These are phyloP conservation scores for Circinella minor DNA, from an alignment of 371 early-diverging fungal genomes.

Conservation along the genomic window DNA sequence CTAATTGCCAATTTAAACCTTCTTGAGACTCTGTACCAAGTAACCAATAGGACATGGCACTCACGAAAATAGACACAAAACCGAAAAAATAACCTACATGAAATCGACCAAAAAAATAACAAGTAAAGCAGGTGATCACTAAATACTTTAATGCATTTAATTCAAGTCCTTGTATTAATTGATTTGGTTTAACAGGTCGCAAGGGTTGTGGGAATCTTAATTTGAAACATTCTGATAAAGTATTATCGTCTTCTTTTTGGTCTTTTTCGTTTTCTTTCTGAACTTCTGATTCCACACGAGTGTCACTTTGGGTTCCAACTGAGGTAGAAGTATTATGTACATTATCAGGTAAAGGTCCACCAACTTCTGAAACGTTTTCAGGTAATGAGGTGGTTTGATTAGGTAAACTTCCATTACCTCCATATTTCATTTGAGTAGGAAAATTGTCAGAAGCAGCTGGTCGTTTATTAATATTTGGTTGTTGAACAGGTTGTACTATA, in stretches of 20 bases:
- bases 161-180: constrained; percentile 20
- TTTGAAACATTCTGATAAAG: constrained; percentile 16
- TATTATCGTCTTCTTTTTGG: constrained; percentile 2
- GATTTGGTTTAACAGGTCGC: constrained; percentile 21
- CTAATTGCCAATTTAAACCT: constrained; percentile 35
- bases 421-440: neutral
- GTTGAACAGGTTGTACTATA: too few relatives aligned
- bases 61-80: constrained; percentile 9
- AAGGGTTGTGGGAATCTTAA: constrained; percentile 23
- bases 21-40: constrained; percentile 24
- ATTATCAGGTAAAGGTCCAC: neutral
- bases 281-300: neutral
- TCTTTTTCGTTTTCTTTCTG: neutral
- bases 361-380: neutral
- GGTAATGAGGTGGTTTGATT: neutral
- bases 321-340: neutral
- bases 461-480: neutral
- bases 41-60: constrained; percentile 25
- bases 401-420: neutral
- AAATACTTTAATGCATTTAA: constrained; percentile 30
- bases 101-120: constrained; percentile 29
- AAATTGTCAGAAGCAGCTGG: neutral
- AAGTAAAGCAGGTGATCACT: constrained; percentile 11
- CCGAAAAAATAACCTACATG: constrained; percentile 22
- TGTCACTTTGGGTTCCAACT: too few relatives aligned